Evolutionary conservation across 2,329 filamentous ascomycete species (phyloP).

Genomic region (Fusarium longipes): DNA sequence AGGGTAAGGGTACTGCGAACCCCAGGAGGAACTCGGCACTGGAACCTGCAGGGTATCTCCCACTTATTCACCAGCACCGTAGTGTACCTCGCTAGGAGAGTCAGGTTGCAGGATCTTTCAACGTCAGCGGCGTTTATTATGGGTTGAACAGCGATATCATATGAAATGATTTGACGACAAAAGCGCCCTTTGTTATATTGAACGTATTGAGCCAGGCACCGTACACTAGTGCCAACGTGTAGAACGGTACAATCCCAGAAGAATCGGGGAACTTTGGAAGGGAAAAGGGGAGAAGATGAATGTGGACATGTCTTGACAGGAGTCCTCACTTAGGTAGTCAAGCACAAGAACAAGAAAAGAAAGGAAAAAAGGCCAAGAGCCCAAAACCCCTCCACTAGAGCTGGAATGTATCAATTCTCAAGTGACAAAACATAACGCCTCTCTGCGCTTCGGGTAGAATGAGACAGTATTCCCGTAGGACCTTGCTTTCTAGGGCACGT

Average conservation of each 20-base stretch:
- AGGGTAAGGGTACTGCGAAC: slow-evolving; percentile 2
- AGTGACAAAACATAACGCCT: not conserved
- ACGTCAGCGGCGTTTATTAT: slow-evolving; percentile 36
- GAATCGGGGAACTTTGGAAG: not conserved
- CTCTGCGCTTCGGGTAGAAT: not conserved
- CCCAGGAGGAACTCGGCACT: slow-evolving; percentile 29
- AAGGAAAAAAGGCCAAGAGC: not conserved
- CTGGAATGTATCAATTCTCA: not conserved
- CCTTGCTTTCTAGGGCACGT: not conserved
- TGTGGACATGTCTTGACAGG: slow-evolving; percentile 7
- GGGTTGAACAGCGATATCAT: not conserved
- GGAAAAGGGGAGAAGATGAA: slow-evolving; percentile 2
- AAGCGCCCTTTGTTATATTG: not conserved
- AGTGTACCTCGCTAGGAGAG: slow-evolving; percentile 17
- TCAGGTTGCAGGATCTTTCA: slow-evolving; percentile 15
- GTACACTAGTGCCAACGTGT: not conserved
- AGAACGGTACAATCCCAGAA: not conserved
- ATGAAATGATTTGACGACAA: not conserved
- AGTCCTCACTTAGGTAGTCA: not conserved
- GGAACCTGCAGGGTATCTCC: slow-evolving; percentile 17
- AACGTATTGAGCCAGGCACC: not conserved
- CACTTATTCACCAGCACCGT: slow-evolving; percentile 7
- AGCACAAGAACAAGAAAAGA: not conserved
- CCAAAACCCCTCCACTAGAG: not conserved
- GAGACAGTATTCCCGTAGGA: not conserved